Evolutionary conservation across 2,329 filamentous ascomycete species (phyloP).

Genomic region (Emmonsiellopsis sp.): DNA sequence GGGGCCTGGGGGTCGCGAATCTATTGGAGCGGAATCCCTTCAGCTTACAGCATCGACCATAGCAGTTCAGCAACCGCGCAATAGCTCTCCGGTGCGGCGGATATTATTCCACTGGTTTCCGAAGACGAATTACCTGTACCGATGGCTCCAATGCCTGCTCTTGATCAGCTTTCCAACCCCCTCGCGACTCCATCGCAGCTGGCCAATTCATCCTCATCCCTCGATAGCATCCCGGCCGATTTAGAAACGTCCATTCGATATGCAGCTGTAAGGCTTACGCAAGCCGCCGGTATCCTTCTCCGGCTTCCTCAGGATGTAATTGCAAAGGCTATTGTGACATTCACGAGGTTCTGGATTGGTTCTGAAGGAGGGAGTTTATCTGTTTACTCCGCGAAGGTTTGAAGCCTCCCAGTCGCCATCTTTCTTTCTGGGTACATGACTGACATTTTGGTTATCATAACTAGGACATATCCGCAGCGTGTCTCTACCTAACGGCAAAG

Average conservation of each 20-base stretch:
- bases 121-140: not conserved
- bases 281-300: conserved; percentile 56
- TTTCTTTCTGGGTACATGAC: not conserved
- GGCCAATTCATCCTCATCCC: conserved; percentile 33
- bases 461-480: conserved; percentile 72
- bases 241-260: conserved; percentile 37
- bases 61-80: too few species aligned
- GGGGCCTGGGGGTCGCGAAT: too few species aligned
- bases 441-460: not conserved
- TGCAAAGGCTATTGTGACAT: conserved; percentile 72
- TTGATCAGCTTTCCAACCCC: conserved; percentile 36
- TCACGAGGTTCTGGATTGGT: conserved; percentile 70
- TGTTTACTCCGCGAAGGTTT: conserved; percentile 35
- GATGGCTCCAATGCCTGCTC: conserved; percentile 18
- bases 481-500: conserved; percentile 74
- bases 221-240: conserved; percentile 34
- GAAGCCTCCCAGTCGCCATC: not conserved
- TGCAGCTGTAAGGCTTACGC: conserved; percentile 37
- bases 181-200: conserved; percentile 38
- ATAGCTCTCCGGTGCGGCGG: not conserved
- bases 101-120: not conserved
- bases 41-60: too few species aligned
- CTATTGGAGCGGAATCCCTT: too few species aligned
- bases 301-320: conserved; percentile 78
- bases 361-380: conserved; percentile 36